phyloP scores from a whole-genome alignment of 306 rosid genomes.

The Glycine tomentella region DNA sequence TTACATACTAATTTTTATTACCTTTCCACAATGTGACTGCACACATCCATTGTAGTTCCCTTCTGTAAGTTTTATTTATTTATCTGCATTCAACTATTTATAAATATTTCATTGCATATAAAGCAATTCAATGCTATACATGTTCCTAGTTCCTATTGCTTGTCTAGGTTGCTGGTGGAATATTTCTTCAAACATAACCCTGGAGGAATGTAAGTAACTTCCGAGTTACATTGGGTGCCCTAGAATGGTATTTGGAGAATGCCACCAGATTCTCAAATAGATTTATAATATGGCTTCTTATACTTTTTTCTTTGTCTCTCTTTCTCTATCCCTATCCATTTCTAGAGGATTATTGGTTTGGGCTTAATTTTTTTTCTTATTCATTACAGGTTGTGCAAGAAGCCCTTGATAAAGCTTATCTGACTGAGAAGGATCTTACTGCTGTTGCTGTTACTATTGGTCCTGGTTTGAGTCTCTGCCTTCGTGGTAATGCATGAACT shows the following conservation, averaged over 20 bases:
- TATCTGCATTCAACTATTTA: slow-evolving; percentile 7
- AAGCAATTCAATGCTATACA: background rate
- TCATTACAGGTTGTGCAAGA: slow-evolving; percentile 87
- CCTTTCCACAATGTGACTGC: background rate
- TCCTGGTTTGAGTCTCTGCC: slow-evolving; percentile 98
- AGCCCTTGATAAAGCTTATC: slow-evolving; percentile 79
- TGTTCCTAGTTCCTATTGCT: background rate
- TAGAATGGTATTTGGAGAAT: slow-evolving; percentile 33
- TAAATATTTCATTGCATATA: background rate
- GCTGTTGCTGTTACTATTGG: slow-evolving; percentile 99
- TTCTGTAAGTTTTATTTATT: slow-evolving; percentile 2
- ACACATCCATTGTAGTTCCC: slow-evolving; percentile 11
- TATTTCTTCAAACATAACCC: slow-evolving; percentile 18
- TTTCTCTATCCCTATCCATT: background rate
- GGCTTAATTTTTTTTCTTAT: slow-evolving; percentile 39
- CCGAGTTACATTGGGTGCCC: slow-evolving; percentile 24
- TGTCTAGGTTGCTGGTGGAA: slow-evolving; percentile 13
- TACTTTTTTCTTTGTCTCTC: background rate
- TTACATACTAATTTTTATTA: slow-evolving; percentile 21
- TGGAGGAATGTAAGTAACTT: slow-evolving; percentile 22
- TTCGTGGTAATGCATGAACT: slow-evolving; percentile 73
- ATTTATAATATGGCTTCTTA: slow-evolving; percentile 29
- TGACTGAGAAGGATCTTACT: slow-evolving; percentile 78
- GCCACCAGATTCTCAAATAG: slow-evolving; percentile 27
- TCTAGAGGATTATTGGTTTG: background rate